Evolutionary conservation across 1,139 yeast genomes (phyloP).

Genomic region (Yamadazyma diospyri): DNA sequence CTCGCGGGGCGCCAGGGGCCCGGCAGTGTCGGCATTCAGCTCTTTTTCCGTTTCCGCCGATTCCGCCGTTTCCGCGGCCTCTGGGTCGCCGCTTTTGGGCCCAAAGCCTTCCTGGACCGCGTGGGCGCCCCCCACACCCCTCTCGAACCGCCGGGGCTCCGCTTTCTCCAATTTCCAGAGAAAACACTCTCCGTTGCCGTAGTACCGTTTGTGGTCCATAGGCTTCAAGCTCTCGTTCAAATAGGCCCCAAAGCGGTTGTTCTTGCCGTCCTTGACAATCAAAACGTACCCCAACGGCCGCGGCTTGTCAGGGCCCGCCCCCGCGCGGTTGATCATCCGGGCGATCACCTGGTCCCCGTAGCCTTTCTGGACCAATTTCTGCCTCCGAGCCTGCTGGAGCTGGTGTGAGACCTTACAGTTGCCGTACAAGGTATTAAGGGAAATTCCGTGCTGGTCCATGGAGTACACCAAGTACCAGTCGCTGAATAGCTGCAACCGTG

Average conservation of each 20-base stretch:
- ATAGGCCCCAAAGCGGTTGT: constrained; percentile 78
- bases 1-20: no score
- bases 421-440: constrained; percentile 70
- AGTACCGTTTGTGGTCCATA: constrained; percentile 67
- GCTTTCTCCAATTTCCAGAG: constrained; percentile 67
- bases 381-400: constrained; percentile 18
- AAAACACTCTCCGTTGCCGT: constrained; percentile 95
- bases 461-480: constrained; percentile 80
- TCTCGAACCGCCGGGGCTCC: background rate
- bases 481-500: constrained; percentile 70
- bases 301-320: constrained; percentile 16
- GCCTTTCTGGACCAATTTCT: constrained; percentile 24
- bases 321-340: constrained; percentile 25
- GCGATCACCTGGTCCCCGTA: constrained; percentile 36
- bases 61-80: background rate
- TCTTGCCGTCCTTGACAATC: constrained; percentile 59
- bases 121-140: background rate
- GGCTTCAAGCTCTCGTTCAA: constrained; percentile 72
- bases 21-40: background rate
- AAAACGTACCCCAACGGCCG: constrained; percentile 67
- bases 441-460: constrained; percentile 88
- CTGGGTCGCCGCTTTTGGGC: background rate
- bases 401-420: constrained; percentile 34
- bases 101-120: constrained; percentile 1
- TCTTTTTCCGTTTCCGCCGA: constrained; percentile 4